Percentiles rank a stretch among this genome's conserved stretches.
Evolutionary conservation across 2,329 filamentous ascomycete species (phyloP).

Genomic region (Lasiodiplodia sp.): DNA sequence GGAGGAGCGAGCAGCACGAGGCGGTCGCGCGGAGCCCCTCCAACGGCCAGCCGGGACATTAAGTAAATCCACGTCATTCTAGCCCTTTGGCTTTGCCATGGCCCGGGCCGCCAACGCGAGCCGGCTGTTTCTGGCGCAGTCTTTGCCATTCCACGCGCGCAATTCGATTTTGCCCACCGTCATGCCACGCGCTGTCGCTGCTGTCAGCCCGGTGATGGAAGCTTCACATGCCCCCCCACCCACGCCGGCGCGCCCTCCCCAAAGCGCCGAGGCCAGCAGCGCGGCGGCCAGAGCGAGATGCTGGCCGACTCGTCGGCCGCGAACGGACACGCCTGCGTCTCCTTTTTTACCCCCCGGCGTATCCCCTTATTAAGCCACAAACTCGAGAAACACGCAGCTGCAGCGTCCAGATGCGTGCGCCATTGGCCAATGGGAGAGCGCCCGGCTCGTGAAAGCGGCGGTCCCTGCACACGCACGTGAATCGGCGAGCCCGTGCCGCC

Average conservation of each 20-base stretch:
- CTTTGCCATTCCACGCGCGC: conserved; percentile 8
- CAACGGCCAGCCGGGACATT: conserved; percentile 6
- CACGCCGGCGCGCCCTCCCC: background rate
- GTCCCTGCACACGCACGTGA: conserved; percentile 11
- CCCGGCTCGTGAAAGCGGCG: background rate
- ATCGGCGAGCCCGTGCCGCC: background rate
- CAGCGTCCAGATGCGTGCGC: conserved; percentile 4
- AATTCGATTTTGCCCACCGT: background rate
- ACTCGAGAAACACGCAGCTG: conserved; percentile 6
- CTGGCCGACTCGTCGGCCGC: background rate
- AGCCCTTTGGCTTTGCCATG: background rate
- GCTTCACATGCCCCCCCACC: conserved; percentile 11
- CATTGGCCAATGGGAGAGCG: conserved; percentile 14
- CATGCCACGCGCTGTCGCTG: conserved; percentile 7
- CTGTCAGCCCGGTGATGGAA: background rate
- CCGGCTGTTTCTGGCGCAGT: conserved; percentile 20
- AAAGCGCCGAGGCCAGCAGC: background rate
- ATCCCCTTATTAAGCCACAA: conserved; percentile 19
- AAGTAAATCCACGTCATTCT: conserved; percentile 22
- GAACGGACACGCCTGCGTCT: conserved; percentile 5
- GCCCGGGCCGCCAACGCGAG: conserved; percentile 11
- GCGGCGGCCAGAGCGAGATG: background rate
- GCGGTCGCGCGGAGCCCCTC: conserved; percentile 7
- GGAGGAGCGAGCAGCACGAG: conserved; percentile 10
- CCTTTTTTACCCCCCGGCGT: background rate